Conservation (phyloP, 2,329 filamentous ascomycete genomes). For the Sporothrix phasma region DNA sequence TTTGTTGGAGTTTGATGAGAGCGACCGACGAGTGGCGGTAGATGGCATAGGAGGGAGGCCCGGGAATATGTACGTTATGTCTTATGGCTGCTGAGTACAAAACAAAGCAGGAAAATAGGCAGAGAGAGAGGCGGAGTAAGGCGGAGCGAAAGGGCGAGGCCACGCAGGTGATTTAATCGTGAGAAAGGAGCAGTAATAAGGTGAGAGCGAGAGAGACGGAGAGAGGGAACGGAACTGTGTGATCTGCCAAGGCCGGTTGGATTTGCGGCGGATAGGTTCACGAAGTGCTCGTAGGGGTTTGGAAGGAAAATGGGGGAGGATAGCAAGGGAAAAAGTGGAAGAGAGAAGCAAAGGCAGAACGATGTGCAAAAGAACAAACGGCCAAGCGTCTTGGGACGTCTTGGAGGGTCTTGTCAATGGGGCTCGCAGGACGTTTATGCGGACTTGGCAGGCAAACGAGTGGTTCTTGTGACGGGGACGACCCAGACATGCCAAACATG, state of each 20-base stretch:
- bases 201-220: neutral
- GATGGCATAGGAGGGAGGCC: neutral
- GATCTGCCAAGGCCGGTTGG: conserved; percentile 5
- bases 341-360: neutral
- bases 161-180: neutral
- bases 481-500: neutral
- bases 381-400: conserved; percentile 14
- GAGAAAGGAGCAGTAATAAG: neutral
- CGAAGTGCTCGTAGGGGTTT: neutral
- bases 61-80: neutral
- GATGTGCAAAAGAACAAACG: conserved; percentile 8
- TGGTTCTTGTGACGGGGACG: neutral
- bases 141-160: neutral
- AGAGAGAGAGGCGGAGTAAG: neutral
- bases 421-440: conserved; percentile 9
- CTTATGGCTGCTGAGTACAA: neutral
- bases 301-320: neutral
- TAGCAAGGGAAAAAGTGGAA: neutral
- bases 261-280: neutral
- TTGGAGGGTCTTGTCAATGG: conserved; percentile 8
- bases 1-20: conserved; percentile 1
- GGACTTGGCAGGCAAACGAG: conserved; percentile 6
- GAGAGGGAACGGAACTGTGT: neutral
- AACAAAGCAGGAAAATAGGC: neutral
- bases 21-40: neutral